A percentile compares a stretch with the other conserved stretches of the same genome.
Evolutionary conservation across 2,329 filamentous ascomycete genomes (phyloP).

Genomic region (Fusarium compactum): DNA sequence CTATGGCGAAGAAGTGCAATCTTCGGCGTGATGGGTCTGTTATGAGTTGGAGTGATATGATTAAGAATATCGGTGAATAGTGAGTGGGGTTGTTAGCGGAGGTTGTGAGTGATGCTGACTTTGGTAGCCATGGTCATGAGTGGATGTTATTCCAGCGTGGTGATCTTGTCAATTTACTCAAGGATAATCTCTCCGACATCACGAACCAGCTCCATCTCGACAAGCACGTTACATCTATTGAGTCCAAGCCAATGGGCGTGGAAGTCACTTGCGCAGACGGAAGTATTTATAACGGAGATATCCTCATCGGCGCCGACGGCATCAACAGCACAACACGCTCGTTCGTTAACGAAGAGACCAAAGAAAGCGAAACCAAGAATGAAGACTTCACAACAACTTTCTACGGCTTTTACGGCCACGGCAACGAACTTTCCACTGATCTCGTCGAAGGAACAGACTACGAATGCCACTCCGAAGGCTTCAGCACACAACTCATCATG

Average conservation of each 20-base stretch:
- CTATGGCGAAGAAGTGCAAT: conserved; percentile 30
- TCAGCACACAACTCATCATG: conserved; percentile 27
- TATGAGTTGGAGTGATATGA: conserved; percentile 31
- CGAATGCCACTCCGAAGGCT: conserved; percentile 12
- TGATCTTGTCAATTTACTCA: conserved; percentile 30
- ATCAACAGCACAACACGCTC: conserved; percentile 29
- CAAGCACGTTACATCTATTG: conserved; percentile 26
- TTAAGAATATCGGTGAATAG: conserved; percentile 25
- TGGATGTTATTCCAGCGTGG: conserved; percentile 38
- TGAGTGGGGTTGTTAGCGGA: neutral
- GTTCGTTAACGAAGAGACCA: neutral
- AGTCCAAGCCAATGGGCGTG: neutral
- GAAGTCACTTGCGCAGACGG: conserved; percentile 35
- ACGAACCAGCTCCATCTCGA: conserved; percentile 7
- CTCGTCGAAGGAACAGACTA: conserved; percentile 17
- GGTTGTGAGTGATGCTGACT: neutral
- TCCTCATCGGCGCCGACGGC: conserved; percentile 37
- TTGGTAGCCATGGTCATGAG: conserved; percentile 19
- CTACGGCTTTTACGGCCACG: conserved; percentile 31
- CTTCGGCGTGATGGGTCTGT: conserved; percentile 17
- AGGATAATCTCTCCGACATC: conserved; percentile 13
- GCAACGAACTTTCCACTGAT: neutral
- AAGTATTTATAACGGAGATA: conserved; percentile 12
- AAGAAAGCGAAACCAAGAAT: neutral
- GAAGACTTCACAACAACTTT: conserved; percentile 20